These are phyloP conservation scores for Crithidia sp. DNA, from an alignment of 208 protist genomes.

Conservation along the genomic window DNA sequence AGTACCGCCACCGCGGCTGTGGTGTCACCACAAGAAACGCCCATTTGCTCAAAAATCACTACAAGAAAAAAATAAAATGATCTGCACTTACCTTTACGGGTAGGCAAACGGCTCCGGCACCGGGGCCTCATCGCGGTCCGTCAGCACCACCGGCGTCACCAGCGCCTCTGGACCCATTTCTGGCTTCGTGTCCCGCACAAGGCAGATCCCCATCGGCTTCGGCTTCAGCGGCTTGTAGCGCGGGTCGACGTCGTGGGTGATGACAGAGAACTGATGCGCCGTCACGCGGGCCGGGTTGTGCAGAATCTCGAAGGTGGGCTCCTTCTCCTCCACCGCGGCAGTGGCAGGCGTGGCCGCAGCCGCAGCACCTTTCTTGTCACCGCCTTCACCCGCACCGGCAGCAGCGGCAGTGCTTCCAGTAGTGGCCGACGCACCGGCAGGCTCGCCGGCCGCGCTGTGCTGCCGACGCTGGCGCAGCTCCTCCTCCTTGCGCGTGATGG, in stretches of 20 bases:
- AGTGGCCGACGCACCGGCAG: constrained; percentile 7
- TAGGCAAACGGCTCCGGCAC: constrained; percentile 83
- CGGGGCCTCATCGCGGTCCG: constrained; percentile 60
- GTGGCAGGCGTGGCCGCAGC: not conserved
- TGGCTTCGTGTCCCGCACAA: constrained; percentile 77
- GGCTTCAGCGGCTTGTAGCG: constrained; percentile 83
- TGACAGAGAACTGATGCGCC: constrained; percentile 67
- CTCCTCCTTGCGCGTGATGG: constrained; percentile 88
- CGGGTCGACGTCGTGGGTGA: constrained; percentile 70
- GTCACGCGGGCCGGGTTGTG: constrained; percentile 86
- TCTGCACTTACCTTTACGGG: constrained; percentile 43
- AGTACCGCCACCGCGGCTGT: too few relatives aligned
- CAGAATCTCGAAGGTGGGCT: constrained; percentile 65
- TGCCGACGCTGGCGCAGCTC: constrained; percentile 71
- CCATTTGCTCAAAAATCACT: too few relatives aligned
- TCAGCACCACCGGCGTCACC: constrained; percentile 51
- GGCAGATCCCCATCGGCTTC: constrained; percentile 72
- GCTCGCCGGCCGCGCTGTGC: constrained; percentile 17
- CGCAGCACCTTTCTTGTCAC: constrained; percentile 8
- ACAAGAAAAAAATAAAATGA: constrained; percentile 8
- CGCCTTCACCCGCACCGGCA: not conserved
- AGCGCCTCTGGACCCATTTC: constrained; percentile 55
- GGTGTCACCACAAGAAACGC: too few relatives aligned
- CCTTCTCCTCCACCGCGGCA: constrained; percentile 37
- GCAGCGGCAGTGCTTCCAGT: not conserved